Evolutionary conservation across 2,329 filamentous ascomycete species (phyloP), one percentile per base, ranked within the genome.

Genomic region (Penicillium sp.): DNA sequence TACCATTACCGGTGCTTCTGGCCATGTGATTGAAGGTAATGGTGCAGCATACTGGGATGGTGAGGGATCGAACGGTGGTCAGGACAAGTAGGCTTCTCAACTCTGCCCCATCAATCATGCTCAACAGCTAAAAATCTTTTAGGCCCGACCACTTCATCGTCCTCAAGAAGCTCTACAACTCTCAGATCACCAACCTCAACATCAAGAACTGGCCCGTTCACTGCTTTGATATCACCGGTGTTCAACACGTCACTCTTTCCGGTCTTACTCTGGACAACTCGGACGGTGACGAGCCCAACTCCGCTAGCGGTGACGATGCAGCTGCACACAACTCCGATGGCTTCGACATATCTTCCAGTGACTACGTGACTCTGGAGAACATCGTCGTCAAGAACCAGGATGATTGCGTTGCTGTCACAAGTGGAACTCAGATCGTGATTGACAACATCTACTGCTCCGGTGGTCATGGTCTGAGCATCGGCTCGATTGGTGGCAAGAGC

Each of bases 301-400:
- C 55, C 34, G 62, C 63, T 2, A 71, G 67, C 16, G 84, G 84
- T 32, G 79, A 81, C 56, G 53, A 63, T 5, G 66, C 65, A 4
- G 76, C 76, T 36, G 72, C 68, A n/a, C 66, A 81, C 62, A 86
- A 86, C 75, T 86, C 83, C 0, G 83, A 86, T 63, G 83, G 77
- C 1, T 86, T 86, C 60, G 47, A 56, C 60, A 49, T 49, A 14
- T 40, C 34, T n/a, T 18, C 79, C 73, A 78, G 74, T 10, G 71
- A 69, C n/a, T 72, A 71, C 38, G 69, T 83, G 27, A 76, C 70
- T 44, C 81, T 83, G 63, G 70, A 72, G 43, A 75, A 76, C 47
- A 78, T 78, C 27, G 74, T 68, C 49, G 71, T 83, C 52, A 72
- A 78, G 60, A 83, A 83, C 70, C 81, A 83, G 65, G 81, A 84